Conservation (phyloP, 2,329 filamentous ascomycete genomes). For the Paramyrothecium roridum region DNA sequence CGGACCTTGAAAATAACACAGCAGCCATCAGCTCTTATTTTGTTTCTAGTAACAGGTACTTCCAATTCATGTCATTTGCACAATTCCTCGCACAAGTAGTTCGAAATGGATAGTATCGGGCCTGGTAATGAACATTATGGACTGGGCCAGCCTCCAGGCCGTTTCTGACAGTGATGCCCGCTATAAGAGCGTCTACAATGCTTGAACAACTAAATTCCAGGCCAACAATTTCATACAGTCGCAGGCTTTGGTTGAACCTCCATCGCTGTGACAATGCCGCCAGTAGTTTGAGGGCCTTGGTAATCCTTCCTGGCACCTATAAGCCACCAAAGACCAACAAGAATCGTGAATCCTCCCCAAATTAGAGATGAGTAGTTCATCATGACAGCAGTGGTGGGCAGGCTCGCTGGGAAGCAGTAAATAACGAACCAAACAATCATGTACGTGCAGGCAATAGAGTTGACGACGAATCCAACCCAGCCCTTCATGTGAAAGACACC, state of each 20-base stretch:
- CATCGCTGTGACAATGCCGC: neutral
- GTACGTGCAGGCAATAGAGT: constrained; percentile 50
- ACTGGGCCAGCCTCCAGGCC: too few relatives aligned
- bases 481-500: constrained; percentile 57
- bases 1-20: too few relatives aligned
- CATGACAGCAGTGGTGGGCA: constrained; percentile 39
- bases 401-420: constrained; percentile 55
- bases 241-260: neutral
- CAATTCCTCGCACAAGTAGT: too few relatives aligned
- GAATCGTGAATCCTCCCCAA: constrained; percentile 35
- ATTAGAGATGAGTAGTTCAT: constrained; percentile 54
- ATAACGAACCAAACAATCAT: constrained; percentile 61
- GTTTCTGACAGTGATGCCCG: too few relatives aligned
- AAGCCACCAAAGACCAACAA: constrained; percentile 40
- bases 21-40: too few relatives aligned
- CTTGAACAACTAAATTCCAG: too few relatives aligned
- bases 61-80: too few relatives aligned
- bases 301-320: constrained; percentile 18
- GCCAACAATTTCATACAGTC: too few relatives aligned
- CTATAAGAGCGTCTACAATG: too few relatives aligned
- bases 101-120: too few relatives aligned
- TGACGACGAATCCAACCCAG: constrained; percentile 45
- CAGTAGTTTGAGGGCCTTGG: neutral
- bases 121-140: too few relatives aligned
- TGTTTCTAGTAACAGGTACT: too few relatives aligned